A percentile compares a stretch with the other conserved stretches of the same genome.
phyloP scores from a whole-genome alignment of 1,284 basidiomycete species.

The Pulchroboletus neoregius region DNA sequence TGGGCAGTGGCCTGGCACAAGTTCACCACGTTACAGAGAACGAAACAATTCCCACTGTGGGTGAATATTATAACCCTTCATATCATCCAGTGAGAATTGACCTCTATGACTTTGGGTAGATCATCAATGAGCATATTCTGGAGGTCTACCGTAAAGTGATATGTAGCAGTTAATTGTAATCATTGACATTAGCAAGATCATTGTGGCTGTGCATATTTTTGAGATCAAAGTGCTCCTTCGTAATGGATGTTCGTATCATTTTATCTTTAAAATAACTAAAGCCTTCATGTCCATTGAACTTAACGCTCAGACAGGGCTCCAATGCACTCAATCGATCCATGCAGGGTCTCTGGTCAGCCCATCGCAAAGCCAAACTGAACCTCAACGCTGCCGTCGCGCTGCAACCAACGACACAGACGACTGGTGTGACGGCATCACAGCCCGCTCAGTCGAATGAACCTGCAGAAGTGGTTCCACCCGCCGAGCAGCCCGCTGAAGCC shows the following conservation, averaged over 20 bases:
- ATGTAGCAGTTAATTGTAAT: too few relatives aligned
- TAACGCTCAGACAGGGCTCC: conserved; percentile 52
- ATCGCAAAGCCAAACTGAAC: conserved; percentile 60
- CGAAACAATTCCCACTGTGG: too few relatives aligned
- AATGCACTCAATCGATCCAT: conserved; percentile 72
- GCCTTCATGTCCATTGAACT: conserved; percentile 12
- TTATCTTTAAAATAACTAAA: not conserved
- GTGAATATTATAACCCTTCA: too few relatives aligned
- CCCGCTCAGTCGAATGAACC: conserved; percentile 10
- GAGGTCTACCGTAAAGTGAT: too few relatives aligned
- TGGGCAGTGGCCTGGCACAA: too few relatives aligned
- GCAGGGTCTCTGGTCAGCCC: conserved; percentile 70
- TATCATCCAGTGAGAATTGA: too few relatives aligned
- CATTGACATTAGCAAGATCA: too few relatives aligned
- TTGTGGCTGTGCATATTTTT: too few relatives aligned
- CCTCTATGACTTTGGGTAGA: too few relatives aligned
- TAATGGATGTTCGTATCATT: conserved; percentile 22
- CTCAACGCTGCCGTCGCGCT: conserved; percentile 47
- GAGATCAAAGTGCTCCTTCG: too few relatives aligned
- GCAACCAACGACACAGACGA: conserved; percentile 11
- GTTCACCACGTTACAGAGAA: too few relatives aligned
- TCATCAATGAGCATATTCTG: too few relatives aligned
- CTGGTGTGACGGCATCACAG: conserved; percentile 21
- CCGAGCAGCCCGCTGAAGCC: conserved; percentile 10
- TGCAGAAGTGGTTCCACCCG: not conserved